Percentiles rank a stretch among this genome's conserved stretches.
phyloP scores from a whole-genome alignment of 1,284 basidiomycete species.

The Phellopilus nigrolimitatus region DNA sequence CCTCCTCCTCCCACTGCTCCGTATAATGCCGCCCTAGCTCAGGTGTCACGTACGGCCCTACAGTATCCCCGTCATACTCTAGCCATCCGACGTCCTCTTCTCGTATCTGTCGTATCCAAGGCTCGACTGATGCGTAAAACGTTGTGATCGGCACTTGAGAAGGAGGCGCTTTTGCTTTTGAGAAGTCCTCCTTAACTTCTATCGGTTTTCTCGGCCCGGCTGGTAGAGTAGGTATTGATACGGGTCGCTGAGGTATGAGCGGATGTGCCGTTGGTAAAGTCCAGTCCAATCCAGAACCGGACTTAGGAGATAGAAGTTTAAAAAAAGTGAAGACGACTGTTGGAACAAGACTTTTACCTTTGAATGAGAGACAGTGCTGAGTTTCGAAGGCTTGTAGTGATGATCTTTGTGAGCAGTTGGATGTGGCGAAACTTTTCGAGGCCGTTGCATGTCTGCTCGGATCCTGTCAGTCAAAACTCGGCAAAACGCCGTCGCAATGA shows the following conservation, averaged over 20 bases:
- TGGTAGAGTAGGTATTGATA: constrained; percentile 37
- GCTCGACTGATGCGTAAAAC: constrained; percentile 82
- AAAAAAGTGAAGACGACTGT: too few species aligned
- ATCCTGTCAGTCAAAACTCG: background rate
- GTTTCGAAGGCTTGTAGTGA: constrained; percentile 43
- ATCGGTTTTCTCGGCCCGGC: constrained; percentile 74
- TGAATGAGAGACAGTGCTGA: constrained; percentile 38
- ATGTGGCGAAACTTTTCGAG: constrained; percentile 53
- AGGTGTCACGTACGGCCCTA: constrained; percentile 83
- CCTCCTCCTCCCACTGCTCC: constrained; percentile 90
- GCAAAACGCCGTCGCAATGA: background rate
- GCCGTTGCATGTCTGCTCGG: constrained; percentile 43
- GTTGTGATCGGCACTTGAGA: constrained; percentile 62
- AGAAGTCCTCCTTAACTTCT: constrained; percentile 84
- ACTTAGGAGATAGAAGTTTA: constrained; percentile 33
- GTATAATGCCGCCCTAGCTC: constrained; percentile 85
- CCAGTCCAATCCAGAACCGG: constrained; percentile 51
- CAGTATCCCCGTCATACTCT: constrained; percentile 82
- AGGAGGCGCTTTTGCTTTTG: constrained; percentile 67
- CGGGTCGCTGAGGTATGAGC: constrained; percentile 62
- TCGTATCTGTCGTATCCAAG: constrained; percentile 78
- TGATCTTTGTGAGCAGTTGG: constrained; percentile 38
- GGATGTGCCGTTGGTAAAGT: constrained; percentile 42
- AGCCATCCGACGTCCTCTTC: constrained; percentile 92
- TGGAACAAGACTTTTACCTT: constrained; percentile 48